Evolutionary conservation across 2,329 filamentous ascomycete species (phyloP), one percentile per base, ranked within the genome.

Genomic region (Diaporthe longicolla): DNA sequence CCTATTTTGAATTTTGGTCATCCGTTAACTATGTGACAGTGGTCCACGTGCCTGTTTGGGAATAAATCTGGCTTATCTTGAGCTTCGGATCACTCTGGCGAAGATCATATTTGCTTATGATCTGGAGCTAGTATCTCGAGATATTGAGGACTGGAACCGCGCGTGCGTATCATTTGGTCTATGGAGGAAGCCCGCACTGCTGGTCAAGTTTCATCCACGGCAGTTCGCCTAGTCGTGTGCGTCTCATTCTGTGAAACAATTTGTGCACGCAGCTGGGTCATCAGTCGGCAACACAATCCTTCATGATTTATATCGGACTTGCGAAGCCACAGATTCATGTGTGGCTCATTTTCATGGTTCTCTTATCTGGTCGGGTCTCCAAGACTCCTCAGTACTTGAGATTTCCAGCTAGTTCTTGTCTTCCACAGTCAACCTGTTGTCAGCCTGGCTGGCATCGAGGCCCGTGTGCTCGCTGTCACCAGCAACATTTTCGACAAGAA

Each of bases 81-180:
- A 82, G 68, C 77, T 82, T 77, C 74, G 79, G 2, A 65, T 82
- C 1, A 78, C 78, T 15, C 26, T 82, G 1, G 75, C 77, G 0
- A 81, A 81, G 66, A n/a, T 81, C 3, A 10, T 82, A 1, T 80
- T 78, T 75, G 76, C 55, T 1, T 80, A 82, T 32, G 78, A 82
- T 48, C 72, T 80, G 21, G 70, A 73, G 55, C 45, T 72, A 48
- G 61, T 61, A 17, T 69, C 70, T 7, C 32, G 26, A 17, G 73
- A 72, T 35, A 74, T 74, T 21, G 37, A 69, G 32, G 73, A 74
- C 37, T 74, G 73, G 73, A 72, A 74, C 15, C 59, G 15, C 8
- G 8, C 61, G 17, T 74, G 73, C 55, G 50, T 17, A 17, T 68
- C 71, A 7, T 48, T 35, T n/a, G 73, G 69, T 9, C n/a, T 74